Conservation (phyloP, 2,329 filamentous ascomycete species). For the Microdochium nivale region DNA sequence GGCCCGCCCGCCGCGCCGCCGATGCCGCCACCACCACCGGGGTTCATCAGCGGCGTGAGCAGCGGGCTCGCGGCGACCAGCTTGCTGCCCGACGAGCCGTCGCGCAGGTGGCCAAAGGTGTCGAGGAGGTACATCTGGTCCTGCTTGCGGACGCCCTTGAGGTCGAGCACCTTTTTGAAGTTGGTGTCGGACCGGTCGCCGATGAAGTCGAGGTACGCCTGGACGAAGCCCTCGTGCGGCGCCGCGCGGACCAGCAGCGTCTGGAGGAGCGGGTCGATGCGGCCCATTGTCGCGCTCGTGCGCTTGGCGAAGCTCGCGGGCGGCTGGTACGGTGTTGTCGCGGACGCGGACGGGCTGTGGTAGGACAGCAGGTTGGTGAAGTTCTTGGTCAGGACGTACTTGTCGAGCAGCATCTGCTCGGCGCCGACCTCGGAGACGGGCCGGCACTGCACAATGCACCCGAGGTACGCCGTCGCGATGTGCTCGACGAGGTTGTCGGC, state of each 20-base stretch:
- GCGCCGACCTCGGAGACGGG: slow-evolving; percentile 91
- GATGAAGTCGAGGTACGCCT: slow-evolving; percentile 96
- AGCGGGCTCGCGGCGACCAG: slow-evolving; percentile 64
- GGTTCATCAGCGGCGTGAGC: slow-evolving; percentile 55
- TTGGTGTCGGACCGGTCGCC: slow-evolving; percentile 88
- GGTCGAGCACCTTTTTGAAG: slow-evolving; percentile 90
- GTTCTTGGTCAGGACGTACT: slow-evolving; percentile 78
- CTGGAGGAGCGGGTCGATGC: slow-evolving; percentile 88
- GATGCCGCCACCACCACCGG: slow-evolving; percentile 27
- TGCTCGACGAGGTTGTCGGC: slow-evolving; percentile 93
- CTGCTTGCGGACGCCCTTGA: slow-evolving; percentile 82
- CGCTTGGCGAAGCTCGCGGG: slow-evolving; percentile 70
- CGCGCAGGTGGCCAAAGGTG: slow-evolving; percentile 72
- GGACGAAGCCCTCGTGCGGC: slow-evolving; percentile 87
- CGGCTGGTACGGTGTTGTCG: slow-evolving; percentile 25
- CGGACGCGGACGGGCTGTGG: slow-evolving; percentile 38
- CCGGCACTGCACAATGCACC: slow-evolving; percentile 78
- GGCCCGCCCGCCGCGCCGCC: slow-evolving; percentile 33
- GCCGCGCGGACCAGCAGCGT: slow-evolving; percentile 89
- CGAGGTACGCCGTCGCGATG: slow-evolving; percentile 69
- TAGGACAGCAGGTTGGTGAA: slow-evolving; percentile 63
- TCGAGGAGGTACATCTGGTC: slow-evolving; percentile 81
- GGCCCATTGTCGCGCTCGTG: slow-evolving; percentile 73
- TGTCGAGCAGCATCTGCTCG: slow-evolving; percentile 96
- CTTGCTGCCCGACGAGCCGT: slow-evolving; percentile 61